phyloP scores from a whole-genome alignment of 352 stramenopile genomes.

The Phytophthora pistaciae region DNA sequence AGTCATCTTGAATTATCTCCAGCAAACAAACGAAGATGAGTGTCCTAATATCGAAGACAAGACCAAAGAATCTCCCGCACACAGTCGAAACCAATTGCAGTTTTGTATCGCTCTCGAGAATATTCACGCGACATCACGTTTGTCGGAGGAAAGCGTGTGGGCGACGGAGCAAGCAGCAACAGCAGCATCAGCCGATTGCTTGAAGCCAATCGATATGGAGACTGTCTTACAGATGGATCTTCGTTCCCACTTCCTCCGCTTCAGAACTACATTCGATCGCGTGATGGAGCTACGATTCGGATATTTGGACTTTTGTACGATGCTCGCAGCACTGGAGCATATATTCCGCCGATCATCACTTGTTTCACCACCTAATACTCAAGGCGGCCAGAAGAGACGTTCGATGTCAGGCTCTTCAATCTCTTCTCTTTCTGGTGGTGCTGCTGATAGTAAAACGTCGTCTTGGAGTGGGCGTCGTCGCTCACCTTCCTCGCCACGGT shows the following conservation, averaged over 20 bases:
- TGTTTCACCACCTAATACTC: slow-evolving; percentile 7
- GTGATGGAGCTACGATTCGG: slow-evolving; percentile 86
- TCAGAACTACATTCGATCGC: slow-evolving; percentile 78
- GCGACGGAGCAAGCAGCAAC: slow-evolving; percentile 48
- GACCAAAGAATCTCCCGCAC: slow-evolving; percentile 25
- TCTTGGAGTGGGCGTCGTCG: slow-evolving; percentile 36
- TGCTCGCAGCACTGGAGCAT: slow-evolving; percentile 67
- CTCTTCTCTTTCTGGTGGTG: slow-evolving; percentile 55
- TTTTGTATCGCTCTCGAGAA: slow-evolving; percentile 69
- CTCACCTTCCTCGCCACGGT: slow-evolving; percentile 34
- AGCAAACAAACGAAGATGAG: slow-evolving; percentile 50
- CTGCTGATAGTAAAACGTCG: slow-evolving; percentile 40
- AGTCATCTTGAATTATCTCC: slow-evolving; percentile 70
- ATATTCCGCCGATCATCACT: slow-evolving; percentile 52
- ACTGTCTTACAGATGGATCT: slow-evolving; percentile 78
- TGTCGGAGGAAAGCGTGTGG: slow-evolving; percentile 84
- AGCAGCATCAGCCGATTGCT: slow-evolving; percentile 65
- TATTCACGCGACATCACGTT: slow-evolving; percentile 77
- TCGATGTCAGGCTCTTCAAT: slow-evolving; percentile 65
- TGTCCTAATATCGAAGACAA: slow-evolving; percentile 25
- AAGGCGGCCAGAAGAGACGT: slow-evolving; percentile 33
- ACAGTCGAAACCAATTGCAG: slow-evolving; percentile 66
- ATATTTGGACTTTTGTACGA: slow-evolving; percentile 84
- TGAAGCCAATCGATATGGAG: slow-evolving; percentile 83
- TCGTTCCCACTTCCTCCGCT: slow-evolving; percentile 61